phyloP scores from a whole-genome alignment of 1,139 yeast species.

The Geotrichum reessii region DNA sequence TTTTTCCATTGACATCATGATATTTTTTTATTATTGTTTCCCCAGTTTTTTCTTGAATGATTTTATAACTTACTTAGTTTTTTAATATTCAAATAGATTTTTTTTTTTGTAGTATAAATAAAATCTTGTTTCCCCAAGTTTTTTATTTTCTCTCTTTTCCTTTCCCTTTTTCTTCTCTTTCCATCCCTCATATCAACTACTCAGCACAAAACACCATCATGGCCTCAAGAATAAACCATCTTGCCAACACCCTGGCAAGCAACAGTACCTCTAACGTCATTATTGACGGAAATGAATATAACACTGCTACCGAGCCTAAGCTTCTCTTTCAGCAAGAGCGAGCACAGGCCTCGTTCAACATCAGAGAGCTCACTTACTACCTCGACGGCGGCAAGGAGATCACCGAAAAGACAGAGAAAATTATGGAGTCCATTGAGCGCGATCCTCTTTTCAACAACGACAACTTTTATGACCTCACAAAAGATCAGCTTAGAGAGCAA shows the following conservation, averaged over 20 bases:
- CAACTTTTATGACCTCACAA: slow-evolving; percentile 45
- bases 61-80: neutral
- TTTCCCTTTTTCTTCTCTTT: neutral
- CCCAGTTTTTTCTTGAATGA: neutral
- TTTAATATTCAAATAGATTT: neutral
- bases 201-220: neutral
- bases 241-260: slow-evolving; percentile 4
- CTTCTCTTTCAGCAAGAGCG: slow-evolving; percentile 40
- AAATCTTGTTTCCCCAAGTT: neutral
- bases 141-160: neutral
- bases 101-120: too few species aligned
- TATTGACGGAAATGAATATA: slow-evolving; percentile 24
- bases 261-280: slow-evolving; percentile 20
- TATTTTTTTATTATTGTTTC: too few species aligned
- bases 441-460: slow-evolving; percentile 47
- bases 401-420: slow-evolving; percentile 41
- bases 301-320: slow-evolving; percentile 22
- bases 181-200: neutral
- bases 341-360: slow-evolving; percentile 38
- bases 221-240: slow-evolving; percentile 3
- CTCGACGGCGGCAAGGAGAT: slow-evolving; percentile 46
- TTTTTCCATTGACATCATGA: too few species aligned
- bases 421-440: slow-evolving; percentile 42
- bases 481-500: slow-evolving; percentile 44
- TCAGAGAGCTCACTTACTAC: slow-evolving; percentile 42